Base-by-base conservation (phyloP, 108 stramenopile species). In the Bacterosira constricta region DNA sequence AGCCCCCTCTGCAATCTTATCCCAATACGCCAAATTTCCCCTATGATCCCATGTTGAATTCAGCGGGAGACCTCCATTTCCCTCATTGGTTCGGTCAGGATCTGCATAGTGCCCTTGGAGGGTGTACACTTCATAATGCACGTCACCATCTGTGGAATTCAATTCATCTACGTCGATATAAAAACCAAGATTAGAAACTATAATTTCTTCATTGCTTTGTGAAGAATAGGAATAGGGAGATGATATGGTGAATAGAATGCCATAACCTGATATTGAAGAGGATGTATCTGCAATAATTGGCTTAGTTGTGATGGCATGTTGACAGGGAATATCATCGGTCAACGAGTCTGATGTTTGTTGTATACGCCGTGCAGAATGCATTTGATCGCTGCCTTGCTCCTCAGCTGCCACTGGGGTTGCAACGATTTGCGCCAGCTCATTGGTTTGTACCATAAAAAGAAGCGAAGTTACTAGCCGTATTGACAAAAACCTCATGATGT, bases 71-170 rank as follows among this genome's bases (percentile, higher is more conserved):
- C 71, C 70, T 25, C 59, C 59, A 61, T 50, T 65, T 34, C 10
- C n/a, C 3, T 4, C 30, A 17, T 57, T 58, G 11, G 53, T 56
- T 39, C 70, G 70, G 3, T 32, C 9, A 12, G 71, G 61, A 47
- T 73, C 62, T 12, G 62, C 71, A 37, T 73, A 73, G 30, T 63
- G 54, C 26, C 71, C 71, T 34, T 30, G 44, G 6, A 52, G n/a
- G 9, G 71, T 63, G 53, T 55, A 73, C n/a, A 73, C 61, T 73
- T 73, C 61, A 21, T 63, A 73, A 11, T 49, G 20, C 0, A 44
- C 50, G 37, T 39, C 37, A 25, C 41, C 1, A 11, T 70, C 46
- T 36, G 13, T 3, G 7, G 13, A 37, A 20, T 8, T 26, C 12
- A 39, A 29, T 25, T 49, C 20, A 9, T 54, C 47, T 12, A 6